phyloP scores from a whole-genome alignment of 371 early-diverging fungal species.

The Enterospora canceri region DNA sequence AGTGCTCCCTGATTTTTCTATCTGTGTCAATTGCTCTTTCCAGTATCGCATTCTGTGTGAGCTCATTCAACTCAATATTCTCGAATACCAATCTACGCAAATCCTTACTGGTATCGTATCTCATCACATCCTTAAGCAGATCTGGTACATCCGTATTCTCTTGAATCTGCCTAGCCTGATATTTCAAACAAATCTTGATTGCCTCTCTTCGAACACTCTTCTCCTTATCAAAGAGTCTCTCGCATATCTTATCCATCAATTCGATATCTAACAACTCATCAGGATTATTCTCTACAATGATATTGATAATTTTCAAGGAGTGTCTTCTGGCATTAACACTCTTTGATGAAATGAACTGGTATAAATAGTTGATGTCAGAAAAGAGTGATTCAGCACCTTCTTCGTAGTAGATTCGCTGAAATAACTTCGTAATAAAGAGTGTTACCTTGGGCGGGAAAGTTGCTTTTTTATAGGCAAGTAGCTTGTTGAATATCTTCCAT shows the following conservation, averaged over 20 bases:
- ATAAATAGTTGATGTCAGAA: slow-evolving; percentile 9
- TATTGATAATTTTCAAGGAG: slow-evolving; percentile 9
- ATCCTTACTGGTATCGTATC: slow-evolving; percentile 29
- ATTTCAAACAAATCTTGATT: slow-evolving; percentile 14
- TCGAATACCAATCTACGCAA: slow-evolving; percentile 24
- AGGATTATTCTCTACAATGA: neutral
- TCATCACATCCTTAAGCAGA: slow-evolving; percentile 36
- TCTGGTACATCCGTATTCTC: slow-evolving; percentile 13
- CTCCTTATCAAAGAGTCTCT: slow-evolving; percentile 48
- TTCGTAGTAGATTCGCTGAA: slow-evolving; percentile 10
- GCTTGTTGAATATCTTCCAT: neutral
- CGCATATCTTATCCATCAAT: slow-evolving; percentile 23
- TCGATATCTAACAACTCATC: neutral
- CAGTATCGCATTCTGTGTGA: slow-evolving; percentile 20
- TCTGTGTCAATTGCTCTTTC: slow-evolving; percentile 38
- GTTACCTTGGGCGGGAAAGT: slow-evolving; percentile 22
- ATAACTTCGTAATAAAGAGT: slow-evolving; percentile 16
- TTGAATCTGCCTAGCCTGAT: slow-evolving; percentile 27
- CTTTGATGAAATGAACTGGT: slow-evolving; percentile 10
- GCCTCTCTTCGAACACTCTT: slow-evolving; percentile 42
- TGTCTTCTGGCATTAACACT: slow-evolving; percentile 15
- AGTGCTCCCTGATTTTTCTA: slow-evolving; percentile 29
- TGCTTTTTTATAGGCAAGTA: slow-evolving; percentile 14
- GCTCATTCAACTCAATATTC: slow-evolving; percentile 11
- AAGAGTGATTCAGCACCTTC: slow-evolving; percentile 1